Base-by-base conservation (phyloP, 1,284 basidiomycete species). In the Trametes polyzona region DNA sequence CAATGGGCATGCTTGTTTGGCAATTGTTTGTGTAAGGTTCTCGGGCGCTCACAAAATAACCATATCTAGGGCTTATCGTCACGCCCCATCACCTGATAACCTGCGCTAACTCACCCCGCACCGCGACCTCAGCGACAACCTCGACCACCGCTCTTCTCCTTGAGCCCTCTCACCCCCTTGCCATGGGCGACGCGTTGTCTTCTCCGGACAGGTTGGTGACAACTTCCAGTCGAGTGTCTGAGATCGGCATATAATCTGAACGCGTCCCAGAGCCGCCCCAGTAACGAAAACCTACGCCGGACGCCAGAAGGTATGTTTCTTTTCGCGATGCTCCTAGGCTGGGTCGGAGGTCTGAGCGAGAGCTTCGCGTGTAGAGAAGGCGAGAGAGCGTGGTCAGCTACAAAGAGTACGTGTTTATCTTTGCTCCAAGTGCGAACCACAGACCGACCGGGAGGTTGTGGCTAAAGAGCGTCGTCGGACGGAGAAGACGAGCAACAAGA, bases 201-300 rank as follows among this genome's bases (percentile, higher is more conserved):
- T 63, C 61, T 40, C 62, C 63, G 19, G 53, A 43, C 40, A 59
- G 59, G 65, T 65, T n/a, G n/a, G n/a, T n/a, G n/a, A n/a, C n/a
- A n/a, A n/a, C n/a, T n/a, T n/a, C n/a, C n/a, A n/a, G n/a, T n/a
- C n/a, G n/a, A n/a, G n/a, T n/a, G n/a, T n/a, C n/a, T n/a, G n/a
- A n/a, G n/a, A n/a, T n/a, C n/a, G n/a, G n/a, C n/a, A n/a, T n/a
- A n/a, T n/a, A n/a, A n/a, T n/a, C n/a, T n/a, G n/a, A n/a, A 37
- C 26, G 5, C 26, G 23, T 12, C 19, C 9, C n/a, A 55, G 53
- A 33, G 12, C 30, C 17, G 40, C 46, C 4, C 53, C 53, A n/a
- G 27, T 55, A 11, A 71, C 72, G 40, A 78, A 76, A 63, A 79
- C 74, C 9, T 78, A 80, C 66, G 64, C 73, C 51, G 72, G 73